Evolutionary conservation across 495 filamentous ascomycete species (phyloP), one percentile per base, ranked within the genome.

Genomic region (Lasiosphaeriaceae sp.): DNA sequence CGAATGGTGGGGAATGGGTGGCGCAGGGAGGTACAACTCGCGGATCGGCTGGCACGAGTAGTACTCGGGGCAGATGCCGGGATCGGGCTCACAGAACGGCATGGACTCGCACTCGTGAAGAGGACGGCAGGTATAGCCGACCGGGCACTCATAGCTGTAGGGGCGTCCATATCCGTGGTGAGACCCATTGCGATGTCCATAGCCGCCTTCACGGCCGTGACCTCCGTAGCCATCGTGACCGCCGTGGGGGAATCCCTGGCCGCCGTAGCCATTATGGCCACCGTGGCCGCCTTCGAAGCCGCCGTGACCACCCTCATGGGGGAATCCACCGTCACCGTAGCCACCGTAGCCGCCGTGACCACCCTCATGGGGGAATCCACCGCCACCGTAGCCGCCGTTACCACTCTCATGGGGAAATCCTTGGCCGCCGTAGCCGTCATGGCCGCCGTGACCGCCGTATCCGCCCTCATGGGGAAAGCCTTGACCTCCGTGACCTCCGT

Each of bases 41-140:
- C 26, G 17, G 39, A 52, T 20, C 14, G 58, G 52, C 47, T 60
- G 58, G 52, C 58, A 60, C 31, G 58, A 60, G 39, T 60, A 47
- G 9, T 35, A 47, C 9, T 50, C 17, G 12, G 58, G 47, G 53
- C 58, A 60, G 47, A 52, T 47, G 7, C 43, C 37, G 47, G 21
- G 16, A 34, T 60, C 58, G 7, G 47, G 47, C 39, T 60, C 47
- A 37, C 58, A 60, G 52, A 26, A 55, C 34, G 59, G 48, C 22
- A n/a, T n/a, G n/a, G 19, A 8, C 16, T 31, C n/a, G 45, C 55
- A 57, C n/a, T 56, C 41, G 22, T 35, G n/a, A 16, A 60, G 14
- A 21, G 54, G 51, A 21, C 51, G 55, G 55, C 59, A 61, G 19
- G 50, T 34, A 39, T 54, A 61, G n/a, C 59, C 59, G 2, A 14